Evolutionary conservation across 2,329 filamentous ascomycete genomes (phyloP), one percentile per base, ranked within the genome.

Genomic region (Fusarium buxicola): DNA sequence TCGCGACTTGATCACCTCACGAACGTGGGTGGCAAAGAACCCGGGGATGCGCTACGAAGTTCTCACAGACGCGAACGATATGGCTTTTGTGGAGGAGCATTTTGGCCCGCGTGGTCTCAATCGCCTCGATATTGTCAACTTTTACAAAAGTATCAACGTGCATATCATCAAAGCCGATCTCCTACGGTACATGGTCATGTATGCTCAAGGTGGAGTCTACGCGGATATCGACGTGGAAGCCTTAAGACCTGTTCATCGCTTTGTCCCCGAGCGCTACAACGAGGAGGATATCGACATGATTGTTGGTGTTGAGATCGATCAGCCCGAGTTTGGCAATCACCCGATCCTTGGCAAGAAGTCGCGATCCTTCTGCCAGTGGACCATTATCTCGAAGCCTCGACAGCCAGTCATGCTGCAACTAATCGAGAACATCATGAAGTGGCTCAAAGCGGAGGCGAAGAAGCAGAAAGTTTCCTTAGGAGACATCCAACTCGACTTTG

Each of bases 121-220:
- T 71, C 85, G 89, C 15, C 84, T 83, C 2, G 89, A 91, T 62
- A 89, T 90, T 66, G 80, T 90, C 50, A 75, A 85, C 38, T 83
- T 85, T 31, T 90, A 89, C 74, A 80, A 80, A 58, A 79, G 81
- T 30, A 80, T 90, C 53, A 86, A 81, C 50, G 83, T 87, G 8
- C 84, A 83, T 44, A 91, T 91, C 65, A 76, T 88, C 57, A 88
- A 88, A 71, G 86, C 86, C 51, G 86, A 89, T 74, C 85, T 90
- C 66, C 86, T 90, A 73, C 83, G 88, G 63, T 90, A 90, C 74
- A 81, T 90, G 63, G 86, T 90, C 57, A 81, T 94, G 58, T 86
- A 93, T 49, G 90, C 90, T 15, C 84, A 92, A 63, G 91, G 91
- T 45, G 91, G 91, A 25, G 88, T 94, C 62, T 92, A 92, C 67